phyloP scores from a whole-genome alignment of 768 basidiomycete species.

The Russula virescens region DNA sequence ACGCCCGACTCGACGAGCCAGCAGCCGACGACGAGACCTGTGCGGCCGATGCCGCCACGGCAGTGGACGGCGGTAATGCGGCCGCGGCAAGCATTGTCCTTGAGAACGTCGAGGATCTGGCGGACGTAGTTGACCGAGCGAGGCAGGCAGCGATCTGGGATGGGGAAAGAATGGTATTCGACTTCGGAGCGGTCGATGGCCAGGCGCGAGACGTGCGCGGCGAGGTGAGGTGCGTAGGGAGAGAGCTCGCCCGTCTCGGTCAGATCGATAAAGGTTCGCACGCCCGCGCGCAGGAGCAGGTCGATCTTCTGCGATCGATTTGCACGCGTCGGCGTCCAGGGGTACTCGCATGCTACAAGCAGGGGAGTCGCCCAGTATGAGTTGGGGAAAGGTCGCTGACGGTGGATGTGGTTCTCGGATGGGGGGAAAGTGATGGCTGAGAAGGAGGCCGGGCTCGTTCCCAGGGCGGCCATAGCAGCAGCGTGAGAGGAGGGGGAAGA shows the following conservation, averaged over 20 bases:
- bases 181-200: slow-evolving; percentile 50
- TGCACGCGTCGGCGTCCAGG: slow-evolving; percentile 52
- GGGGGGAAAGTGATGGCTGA: slow-evolving; percentile 2
- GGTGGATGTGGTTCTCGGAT: slow-evolving; percentile 6
- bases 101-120: slow-evolving; percentile 49
- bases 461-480: neutral
- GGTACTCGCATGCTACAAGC: slow-evolving; percentile 78
- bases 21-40: slow-evolving; percentile 60
- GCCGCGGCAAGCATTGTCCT: slow-evolving; percentile 53
- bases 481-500: neutral
- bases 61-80: slow-evolving; percentile 72
- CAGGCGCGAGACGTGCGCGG: slow-evolving; percentile 46
- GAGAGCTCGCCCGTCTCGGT: slow-evolving; percentile 75
- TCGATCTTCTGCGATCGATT: slow-evolving; percentile 56
- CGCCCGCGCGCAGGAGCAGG: slow-evolving; percentile 62
- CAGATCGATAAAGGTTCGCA: slow-evolving; percentile 78
- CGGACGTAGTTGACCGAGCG: slow-evolving; percentile 54
- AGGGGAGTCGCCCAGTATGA: slow-evolving; percentile 76
- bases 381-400: slow-evolving; percentile 66
- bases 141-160: slow-evolving; percentile 66
- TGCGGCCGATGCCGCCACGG: slow-evolving; percentile 70
- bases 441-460: neutral
- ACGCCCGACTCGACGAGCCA: slow-evolving; percentile 68
- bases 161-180: slow-evolving; percentile 76
- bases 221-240: slow-evolving; percentile 55